Percentiles rank a stretch among this genome's conserved stretches.
Evolutionary conservation across 1,284 basidiomycete species (phyloP).

Genomic region (Malassezia obtusa): DNA sequence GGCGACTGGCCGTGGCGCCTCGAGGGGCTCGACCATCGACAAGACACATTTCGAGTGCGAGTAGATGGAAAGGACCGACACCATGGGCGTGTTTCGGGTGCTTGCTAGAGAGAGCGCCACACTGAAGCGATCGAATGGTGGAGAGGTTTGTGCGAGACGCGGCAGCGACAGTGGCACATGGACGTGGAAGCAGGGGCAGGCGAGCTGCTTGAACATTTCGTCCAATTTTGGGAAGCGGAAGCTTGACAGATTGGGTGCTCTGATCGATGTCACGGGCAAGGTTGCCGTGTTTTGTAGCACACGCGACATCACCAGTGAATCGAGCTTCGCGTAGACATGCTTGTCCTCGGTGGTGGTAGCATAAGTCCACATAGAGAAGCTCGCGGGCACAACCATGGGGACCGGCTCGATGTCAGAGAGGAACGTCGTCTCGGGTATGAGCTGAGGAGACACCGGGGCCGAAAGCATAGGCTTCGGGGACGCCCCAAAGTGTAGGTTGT

Average conservation of each 20-base stretch:
- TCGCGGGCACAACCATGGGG: constrained; percentile 28
- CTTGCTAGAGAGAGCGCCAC: constrained; percentile 43
- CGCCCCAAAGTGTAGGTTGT: constrained; percentile 28
- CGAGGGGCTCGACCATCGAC: constrained; percentile 42
- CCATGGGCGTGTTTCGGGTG: constrained; percentile 28
- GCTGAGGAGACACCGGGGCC: constrained; percentile 12
- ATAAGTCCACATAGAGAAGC: constrained; percentile 46
- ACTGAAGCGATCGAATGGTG: constrained; percentile 38
- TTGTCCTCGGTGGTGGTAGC: constrained; percentile 36
- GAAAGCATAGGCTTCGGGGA: constrained; percentile 20
- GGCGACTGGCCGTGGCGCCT: constrained; percentile 35
- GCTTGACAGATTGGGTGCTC: constrained; percentile 27
- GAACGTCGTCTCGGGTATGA: neutral
- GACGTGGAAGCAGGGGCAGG: constrained; percentile 50
- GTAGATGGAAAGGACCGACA: constrained; percentile 48
- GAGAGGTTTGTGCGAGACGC: constrained; percentile 27
- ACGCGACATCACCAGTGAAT: constrained; percentile 32
- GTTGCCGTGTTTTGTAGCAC: constrained; percentile 27
- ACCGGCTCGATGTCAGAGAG: neutral
- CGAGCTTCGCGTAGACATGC: constrained; percentile 42
- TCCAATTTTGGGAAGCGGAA: constrained; percentile 45
- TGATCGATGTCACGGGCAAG: constrained; percentile 32
- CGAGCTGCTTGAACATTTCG: constrained; percentile 45
- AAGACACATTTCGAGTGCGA: constrained; percentile 46
- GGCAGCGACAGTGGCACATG: constrained; percentile 48